Evolutionary conservation across 129 eudicot species (phyloP), one percentile per base, ranked within the genome.

Genomic region (Flaveria robusta): DNA sequence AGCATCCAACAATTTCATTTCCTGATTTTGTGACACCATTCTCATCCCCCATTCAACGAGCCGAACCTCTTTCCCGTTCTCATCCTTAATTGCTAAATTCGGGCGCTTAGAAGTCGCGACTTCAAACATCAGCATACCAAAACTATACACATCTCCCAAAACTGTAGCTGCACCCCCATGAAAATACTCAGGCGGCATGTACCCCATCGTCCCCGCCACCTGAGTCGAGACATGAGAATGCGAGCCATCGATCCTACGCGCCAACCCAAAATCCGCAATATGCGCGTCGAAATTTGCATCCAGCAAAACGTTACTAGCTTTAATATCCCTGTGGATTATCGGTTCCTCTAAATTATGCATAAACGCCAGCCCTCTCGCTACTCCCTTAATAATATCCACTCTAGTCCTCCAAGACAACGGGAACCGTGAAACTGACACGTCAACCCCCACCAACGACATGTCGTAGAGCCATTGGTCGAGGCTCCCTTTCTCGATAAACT

Each of bases 141-240:
- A 93, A 67, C 98, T 93, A 47, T 93, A 93, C 0, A 90, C 95
- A 47, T 93, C 98, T 5, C 90, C 98, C 80, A 66, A 37, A 16
- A 82, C 77, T 0, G 88, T 88, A 0, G 97, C 98, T 55, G 67
- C 65, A 0, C 86, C 81, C 0, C 98, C 98, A 0, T 64, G 12
- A 2, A 85, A 66, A 59, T 90, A 90, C 87, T 93, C 98, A 0
- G 98, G 98, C 8, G 98, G 97, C 92, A 93, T 86, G 59, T 93
- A 93, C 37, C 98, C 98, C 98, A 90, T 88, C 2, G 98, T 93
- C 55, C 98, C 98, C 0, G 98, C 98, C 24, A 82, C 96, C 54
- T 93, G 98, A 0, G 98, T 93, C 19, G 97, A 93, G 13, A 90
- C 96, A 42, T 93, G 98, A 0, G 92, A 85, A 55, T 87, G 89